Conservation (phyloP, 352 stramenopile species). For the Phytophthora multivora region DNA sequence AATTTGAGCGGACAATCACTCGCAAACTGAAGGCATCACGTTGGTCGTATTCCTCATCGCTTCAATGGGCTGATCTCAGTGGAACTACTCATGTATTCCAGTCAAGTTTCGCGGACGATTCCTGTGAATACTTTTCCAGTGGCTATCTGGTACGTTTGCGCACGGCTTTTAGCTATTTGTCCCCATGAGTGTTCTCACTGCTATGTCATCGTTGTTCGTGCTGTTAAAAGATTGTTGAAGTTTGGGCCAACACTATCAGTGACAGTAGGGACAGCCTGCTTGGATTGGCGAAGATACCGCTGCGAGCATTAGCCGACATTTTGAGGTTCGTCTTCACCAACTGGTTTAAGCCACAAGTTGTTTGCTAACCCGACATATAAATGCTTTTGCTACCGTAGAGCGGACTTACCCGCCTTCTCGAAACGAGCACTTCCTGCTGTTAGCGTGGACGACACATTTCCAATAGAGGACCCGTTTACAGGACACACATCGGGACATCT, state of each 20-base stretch:
- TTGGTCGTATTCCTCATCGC: background rate
- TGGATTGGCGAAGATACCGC: conserved; percentile 41
- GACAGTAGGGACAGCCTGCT: conserved; percentile 28
- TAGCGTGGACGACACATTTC: conserved; percentile 36
- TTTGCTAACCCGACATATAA: background rate
- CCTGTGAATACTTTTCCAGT: conserved; percentile 22
- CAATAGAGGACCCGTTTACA: conserved; percentile 53
- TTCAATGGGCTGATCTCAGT: conserved; percentile 17
- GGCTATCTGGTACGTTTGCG: conserved; percentile 37
- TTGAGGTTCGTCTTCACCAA: conserved; percentile 29
- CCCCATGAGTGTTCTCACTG: background rate
- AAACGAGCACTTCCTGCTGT: conserved; percentile 29
- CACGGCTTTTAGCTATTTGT: background rate
- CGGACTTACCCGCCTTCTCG: background rate
- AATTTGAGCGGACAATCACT: conserved; percentile 31
- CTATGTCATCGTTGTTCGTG: background rate
- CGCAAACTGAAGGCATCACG: conserved; percentile 28
- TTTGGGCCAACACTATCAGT: conserved; percentile 30
- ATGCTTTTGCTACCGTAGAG: background rate
- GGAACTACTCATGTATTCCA: conserved; percentile 39
- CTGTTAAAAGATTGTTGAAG: conserved; percentile 45
- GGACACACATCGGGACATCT: conserved; percentile 40
- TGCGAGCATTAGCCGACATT: conserved; percentile 22
- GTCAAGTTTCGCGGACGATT: conserved; percentile 23
- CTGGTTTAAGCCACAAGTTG: background rate